Conservation (phyloP, 2,329 filamentous ascomycete genomes). For the Cercospora citrullina region DNA sequence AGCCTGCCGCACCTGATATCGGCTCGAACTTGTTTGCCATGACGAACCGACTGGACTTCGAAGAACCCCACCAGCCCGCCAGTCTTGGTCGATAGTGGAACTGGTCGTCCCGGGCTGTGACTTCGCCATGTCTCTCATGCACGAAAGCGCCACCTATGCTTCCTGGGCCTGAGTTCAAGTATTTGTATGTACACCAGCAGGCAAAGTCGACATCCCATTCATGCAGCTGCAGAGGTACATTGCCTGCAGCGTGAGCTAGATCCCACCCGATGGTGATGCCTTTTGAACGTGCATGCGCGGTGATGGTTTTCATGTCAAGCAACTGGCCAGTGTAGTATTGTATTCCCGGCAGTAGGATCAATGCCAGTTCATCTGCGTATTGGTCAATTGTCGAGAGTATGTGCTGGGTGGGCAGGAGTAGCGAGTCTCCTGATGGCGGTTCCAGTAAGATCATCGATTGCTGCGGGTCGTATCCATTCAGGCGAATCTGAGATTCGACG, state of each 20-base stretch:
- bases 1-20: constrained; percentile 75
- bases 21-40: constrained; percentile 83
- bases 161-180: constrained; percentile 83
- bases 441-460: constrained; percentile 73
- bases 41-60: constrained; percentile 72
- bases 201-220: constrained; percentile 93
- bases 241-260: constrained; percentile 81
- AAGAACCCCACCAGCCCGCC: constrained; percentile 83
- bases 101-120: constrained; percentile 42
- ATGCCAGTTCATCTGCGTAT: constrained; percentile 69
- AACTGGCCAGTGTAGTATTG: constrained; percentile 92
- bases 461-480: constrained; percentile 66
- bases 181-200: constrained; percentile 93
- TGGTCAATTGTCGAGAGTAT: constrained; percentile 73
- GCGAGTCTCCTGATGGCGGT: constrained; percentile 54
- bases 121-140: constrained; percentile 69
- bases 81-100: constrained; percentile 64
- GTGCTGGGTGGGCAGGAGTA: constrained; percentile 67
- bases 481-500: constrained; percentile 66
- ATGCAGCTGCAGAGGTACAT: constrained; percentile 75
- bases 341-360: constrained; percentile 80
- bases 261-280: constrained; percentile 83
- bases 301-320: constrained; percentile 80
- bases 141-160: constrained; percentile 79
- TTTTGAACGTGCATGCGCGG: constrained; percentile 68